Conservation (phyloP, 208 protist genomes). For the Acanthamoeba lenticulata region DNA sequence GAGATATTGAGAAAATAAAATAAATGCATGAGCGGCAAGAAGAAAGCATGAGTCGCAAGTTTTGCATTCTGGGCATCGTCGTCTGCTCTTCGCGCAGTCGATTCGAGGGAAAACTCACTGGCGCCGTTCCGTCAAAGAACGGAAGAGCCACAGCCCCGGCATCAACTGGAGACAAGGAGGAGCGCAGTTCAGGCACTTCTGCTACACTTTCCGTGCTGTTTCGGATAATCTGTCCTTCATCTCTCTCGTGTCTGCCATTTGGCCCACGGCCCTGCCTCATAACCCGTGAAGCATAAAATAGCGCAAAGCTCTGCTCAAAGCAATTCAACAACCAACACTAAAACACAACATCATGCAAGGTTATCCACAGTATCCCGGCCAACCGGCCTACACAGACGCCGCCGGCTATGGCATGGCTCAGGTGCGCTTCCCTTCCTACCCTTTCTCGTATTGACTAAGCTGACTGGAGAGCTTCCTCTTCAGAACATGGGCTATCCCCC, state of each 20-base stretch:
- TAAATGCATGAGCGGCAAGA: background rate
- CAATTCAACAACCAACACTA: background rate
- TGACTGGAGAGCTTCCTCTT: background rate
- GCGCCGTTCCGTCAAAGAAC: no score
- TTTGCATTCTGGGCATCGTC: background rate
- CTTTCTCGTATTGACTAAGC: background rate
- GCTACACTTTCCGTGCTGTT: background rate
- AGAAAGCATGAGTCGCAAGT: background rate
- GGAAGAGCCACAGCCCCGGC: no score
- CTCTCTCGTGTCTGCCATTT: background rate
- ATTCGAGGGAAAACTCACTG: background rate
- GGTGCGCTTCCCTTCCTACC: background rate
- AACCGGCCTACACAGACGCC: background rate
- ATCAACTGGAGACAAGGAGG: no score
- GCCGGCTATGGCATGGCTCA: background rate
- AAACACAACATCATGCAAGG: background rate
- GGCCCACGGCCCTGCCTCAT: background rate
- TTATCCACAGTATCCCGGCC: conserved; percentile 14
- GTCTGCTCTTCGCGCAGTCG: background rate
- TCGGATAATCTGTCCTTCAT: background rate
- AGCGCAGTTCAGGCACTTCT: background rate
- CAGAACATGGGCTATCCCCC: conserved; percentile 26
- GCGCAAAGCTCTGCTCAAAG: background rate
- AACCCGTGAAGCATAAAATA: background rate
- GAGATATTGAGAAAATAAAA: background rate